A percentile compares a stretch with the other conserved stretches of the same genome.
Conservation (phyloP, 345 rosid genomes). For the Moricandia moricandioides region DNA sequence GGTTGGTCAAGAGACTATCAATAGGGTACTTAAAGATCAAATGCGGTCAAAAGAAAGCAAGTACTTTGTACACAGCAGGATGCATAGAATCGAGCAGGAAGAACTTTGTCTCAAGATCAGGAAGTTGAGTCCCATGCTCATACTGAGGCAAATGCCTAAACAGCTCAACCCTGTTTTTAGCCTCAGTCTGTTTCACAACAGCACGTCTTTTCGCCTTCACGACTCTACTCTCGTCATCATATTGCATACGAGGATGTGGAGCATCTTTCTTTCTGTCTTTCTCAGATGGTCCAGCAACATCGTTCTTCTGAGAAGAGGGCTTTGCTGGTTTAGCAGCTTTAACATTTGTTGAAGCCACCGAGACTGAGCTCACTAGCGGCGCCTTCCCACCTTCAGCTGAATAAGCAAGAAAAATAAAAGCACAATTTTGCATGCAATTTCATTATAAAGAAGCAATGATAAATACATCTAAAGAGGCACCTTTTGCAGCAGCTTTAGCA, state of each 20-base stretch:
- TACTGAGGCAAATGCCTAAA: slow-evolving; percentile 98
- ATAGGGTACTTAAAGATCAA: not conserved
- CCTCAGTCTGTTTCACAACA: slow-evolving; percentile 86
- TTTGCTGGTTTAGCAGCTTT: slow-evolving; percentile 56
- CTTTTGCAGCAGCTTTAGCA: slow-evolving; percentile 85
- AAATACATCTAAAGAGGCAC: slow-evolving; percentile 44
- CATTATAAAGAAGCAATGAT: too few relatives aligned
- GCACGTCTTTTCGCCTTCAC: slow-evolving; percentile 89
- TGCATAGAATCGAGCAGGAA: slow-evolving; percentile 87
- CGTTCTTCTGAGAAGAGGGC: slow-evolving; percentile 58
- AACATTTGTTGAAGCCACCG: slow-evolving; percentile 35
- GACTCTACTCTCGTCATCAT: slow-evolving; percentile 81
- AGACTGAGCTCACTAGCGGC: slow-evolving; percentile 37
- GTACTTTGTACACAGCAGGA: slow-evolving; percentile 88
- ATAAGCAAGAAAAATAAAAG: not conserved
- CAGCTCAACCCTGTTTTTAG: slow-evolving; percentile 79
- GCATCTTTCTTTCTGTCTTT: slow-evolving; percentile 92
- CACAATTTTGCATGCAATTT: not conserved
- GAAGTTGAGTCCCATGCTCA: slow-evolving; percentile 85
- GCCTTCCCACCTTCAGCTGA: slow-evolving; percentile 56
- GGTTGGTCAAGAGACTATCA: not conserved
- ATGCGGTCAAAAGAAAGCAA: not conserved
- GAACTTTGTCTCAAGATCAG: slow-evolving; percentile 76
- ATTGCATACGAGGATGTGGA: slow-evolving; percentile 94
- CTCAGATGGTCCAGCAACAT: slow-evolving; percentile 44